These are phyloP conservation scores for Myxozyma vanderwaltii DNA, from an alignment of 805 yeast genomes.

Conservation along the genomic window DNA sequence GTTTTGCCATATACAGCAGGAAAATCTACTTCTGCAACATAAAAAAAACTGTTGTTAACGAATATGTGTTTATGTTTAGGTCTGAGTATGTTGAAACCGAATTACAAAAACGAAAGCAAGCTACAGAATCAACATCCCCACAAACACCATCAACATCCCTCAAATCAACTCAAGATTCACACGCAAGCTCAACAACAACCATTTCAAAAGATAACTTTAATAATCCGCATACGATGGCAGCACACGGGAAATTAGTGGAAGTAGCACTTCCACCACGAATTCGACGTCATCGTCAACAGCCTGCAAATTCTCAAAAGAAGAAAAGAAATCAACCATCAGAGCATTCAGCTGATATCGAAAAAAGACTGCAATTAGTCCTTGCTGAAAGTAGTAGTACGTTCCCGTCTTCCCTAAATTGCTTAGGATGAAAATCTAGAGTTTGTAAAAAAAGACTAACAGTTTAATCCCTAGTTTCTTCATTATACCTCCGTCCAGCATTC, in stretches of 20 bases:
- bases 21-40: too few species aligned
- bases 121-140: neutral
- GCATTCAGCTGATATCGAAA: neutral
- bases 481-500: slow-evolving; percentile 3
- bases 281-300: neutral
- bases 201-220: neutral
- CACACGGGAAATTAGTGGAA: slow-evolving; percentile 12
- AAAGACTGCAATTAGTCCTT: neutral
- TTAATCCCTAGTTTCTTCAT: neutral
- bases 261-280: neutral
- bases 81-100: slow-evolving; percentile 8
- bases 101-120: neutral
- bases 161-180: neutral
- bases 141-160: neutral
- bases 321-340: neutral
- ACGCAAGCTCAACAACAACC: neutral
- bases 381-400: slow-evolving; percentile 11
- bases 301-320: neutral
- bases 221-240: slow-evolving; percentile 2
- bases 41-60: too few species aligned
- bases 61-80: neutral
- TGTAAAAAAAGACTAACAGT: too few species aligned
- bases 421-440: neutral
- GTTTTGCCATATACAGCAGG: too few species aligned
- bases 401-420: neutral